Base-by-base conservation (phyloP, 352 stramenopile species). In the Phytophthora cryptogea region DNA sequence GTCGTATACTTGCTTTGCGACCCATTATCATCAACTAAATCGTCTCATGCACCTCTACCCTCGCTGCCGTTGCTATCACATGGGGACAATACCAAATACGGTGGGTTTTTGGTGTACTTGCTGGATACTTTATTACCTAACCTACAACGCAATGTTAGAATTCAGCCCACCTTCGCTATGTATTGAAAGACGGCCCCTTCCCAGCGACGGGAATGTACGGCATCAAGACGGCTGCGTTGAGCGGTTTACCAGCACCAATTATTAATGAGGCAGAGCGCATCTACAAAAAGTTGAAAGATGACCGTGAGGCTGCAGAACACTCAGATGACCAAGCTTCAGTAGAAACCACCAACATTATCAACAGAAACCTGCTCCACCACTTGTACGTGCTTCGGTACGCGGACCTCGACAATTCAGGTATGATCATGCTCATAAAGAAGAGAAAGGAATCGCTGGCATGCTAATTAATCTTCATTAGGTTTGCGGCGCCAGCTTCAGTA, bases 1-100 rank as follows among this genome's bases (percentile, higher is more conserved):
- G 13, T 73, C 84, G 3, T 95, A 89, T 51, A 90, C 88, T 28
- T 92, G 93, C 59, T 97, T 98, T 58, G 88, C 90, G 20, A 98
- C 92, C 0, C 92, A 98, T 61, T 97, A 95, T 56, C 83, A 90
- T 43, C 69, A 86, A 17, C 49, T 97, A 9, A 90, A 87, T 51
- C 57, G 62, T 14, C 71, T 97, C 11, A 59, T 72, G 14, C 70
- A 72, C 5, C 39, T 93, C 0, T 95, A 93, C 64, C 64, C 72
- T 14, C 80, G 83, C 30, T 87, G 80, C 28, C 63, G 78, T 5
- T 84, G 81, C 66, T 93, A 88, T 43, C 84, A 94, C 47, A 78
- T 96, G 66, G 75, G 76, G 35, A 66, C 72, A 11, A 62, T 41
- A 9, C 67, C 71, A 48, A 75, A 72, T 50, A 68, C 67, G 48